A percentile compares a stretch with the other conserved stretches of the same genome.
Conservation (phyloP, 176 grass and related monocot species). For the Hordeum vulgare region DNA sequence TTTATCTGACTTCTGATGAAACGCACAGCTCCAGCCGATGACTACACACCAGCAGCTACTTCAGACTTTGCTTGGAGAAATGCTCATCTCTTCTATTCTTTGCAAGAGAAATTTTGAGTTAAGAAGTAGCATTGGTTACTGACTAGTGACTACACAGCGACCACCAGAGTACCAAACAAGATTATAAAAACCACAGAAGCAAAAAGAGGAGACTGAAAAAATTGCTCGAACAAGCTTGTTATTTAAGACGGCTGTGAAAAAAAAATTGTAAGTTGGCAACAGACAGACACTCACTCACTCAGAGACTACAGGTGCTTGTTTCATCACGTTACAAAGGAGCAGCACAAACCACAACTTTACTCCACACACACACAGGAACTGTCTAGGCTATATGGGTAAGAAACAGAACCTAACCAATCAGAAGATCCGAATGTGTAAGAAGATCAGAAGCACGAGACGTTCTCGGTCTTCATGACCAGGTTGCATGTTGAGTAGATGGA, state of each 20-base stretch:
- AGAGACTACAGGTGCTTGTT: neutral
- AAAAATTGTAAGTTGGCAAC: constrained; percentile 16
- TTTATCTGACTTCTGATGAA: neutral
- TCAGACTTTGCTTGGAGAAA: neutral
- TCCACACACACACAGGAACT: neutral
- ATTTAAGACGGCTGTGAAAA: constrained; percentile 34
- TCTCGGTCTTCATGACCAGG: constrained; percentile 66
- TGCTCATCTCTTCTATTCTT: neutral
- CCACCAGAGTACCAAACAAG: neutral
- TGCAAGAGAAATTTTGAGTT: neutral
- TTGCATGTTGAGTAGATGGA: constrained; percentile 97
- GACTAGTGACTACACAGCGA: neutral
- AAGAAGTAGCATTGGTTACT: neutral
- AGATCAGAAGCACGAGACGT: constrained; percentile 54
- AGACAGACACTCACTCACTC: neutral
- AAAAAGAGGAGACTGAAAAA: neutral
- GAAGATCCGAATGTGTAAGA: neutral
- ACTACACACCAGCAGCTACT: neutral
- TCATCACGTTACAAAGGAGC: constrained; percentile 31
- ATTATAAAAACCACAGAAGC: neutral
- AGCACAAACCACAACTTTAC: constrained; percentile 26
- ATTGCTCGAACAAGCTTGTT: neutral
- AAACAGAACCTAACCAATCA: constrained; percentile 14
- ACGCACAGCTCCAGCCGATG: neutral
- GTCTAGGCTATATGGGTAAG: constrained; percentile 11